Base-by-base conservation (phyloP, 179 eudicot genomes). In the Drosera spatulata region DNA sequence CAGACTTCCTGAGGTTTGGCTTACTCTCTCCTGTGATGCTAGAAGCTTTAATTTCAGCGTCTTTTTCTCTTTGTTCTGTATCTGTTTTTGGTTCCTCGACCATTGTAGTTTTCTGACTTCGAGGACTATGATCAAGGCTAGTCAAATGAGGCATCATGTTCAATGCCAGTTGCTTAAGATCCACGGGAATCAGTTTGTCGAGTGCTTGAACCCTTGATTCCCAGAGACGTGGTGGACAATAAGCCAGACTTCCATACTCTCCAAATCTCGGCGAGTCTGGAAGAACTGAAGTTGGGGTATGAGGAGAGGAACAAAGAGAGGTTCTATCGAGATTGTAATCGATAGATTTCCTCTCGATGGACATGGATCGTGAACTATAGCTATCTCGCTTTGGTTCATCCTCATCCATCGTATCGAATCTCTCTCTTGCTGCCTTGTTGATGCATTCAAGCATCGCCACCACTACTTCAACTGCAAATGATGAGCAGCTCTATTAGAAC, bases 241-340 rank as follows among this genome's bases (percentile, higher is more conserved):
- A 81, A 50, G 66, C 45, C 50, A 62, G 2, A 12, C n/a, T 69
- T 6, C 74, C 78, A 53, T 69, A 44, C 55, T 72, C 71, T 5
- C 56, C 64, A 33, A 48, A 73, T 46, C 61, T 74, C 41, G 74
- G 78, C 49, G 69, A 70, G 58, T 72, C 79, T 0, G 85, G 79
- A 47, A 93, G 85, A 47, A 89, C 95, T 39, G 97, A 93, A 53
- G 94, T 89, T 15, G 99, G 96, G 39, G 99, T 93, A 1, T 58
- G 79, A 4, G 99, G 99, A 44, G 96, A 86, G 47, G 73, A 50
- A 33, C 68, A 69, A 39, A 47, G 39, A 33, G 77, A 66, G 53
- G 78, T 63, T 68, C 62, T 75, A 11, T 80, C 84, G 6, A 79
- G 68, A 60, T 68, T 73, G 4, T 77, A 67, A 48, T 71, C 76